Evolutionary conservation across 495 filamentous ascomycete species (phyloP), one percentile per base, ranked within the genome.

Genomic region (Evernia prunastri): DNA sequence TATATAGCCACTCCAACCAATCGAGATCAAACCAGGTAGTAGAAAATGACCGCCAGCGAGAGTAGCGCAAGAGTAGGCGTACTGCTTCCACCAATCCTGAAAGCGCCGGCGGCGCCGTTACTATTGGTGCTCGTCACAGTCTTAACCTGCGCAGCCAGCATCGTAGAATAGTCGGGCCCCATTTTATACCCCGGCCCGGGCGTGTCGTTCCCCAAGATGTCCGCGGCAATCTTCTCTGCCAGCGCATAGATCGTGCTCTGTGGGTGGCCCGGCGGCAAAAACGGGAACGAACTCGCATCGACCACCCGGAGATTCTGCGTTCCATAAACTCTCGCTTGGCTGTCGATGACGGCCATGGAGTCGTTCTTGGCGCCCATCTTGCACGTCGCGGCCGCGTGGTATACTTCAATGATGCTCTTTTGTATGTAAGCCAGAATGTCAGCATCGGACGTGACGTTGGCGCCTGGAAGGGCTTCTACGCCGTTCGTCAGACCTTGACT

Each of bases 211-310:
- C 36, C 63, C 64, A 35, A 17, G 12, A 66, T 64, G 33, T 66
- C 64, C 1, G 63, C 67, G n/a, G 75, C 75, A 60, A 77, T 76
- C 70, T 75, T 78, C 67, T 77, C 74, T 4, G 73, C 75, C 9
- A 79, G 59, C 17, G 70, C 75, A 61, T 72, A 80, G 4, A 80
- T 66, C 1, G 72, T 74, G 0, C 70, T 49, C 64, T 73, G 62
- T 3, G 81, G 81, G 59, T 82, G 79, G 0, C 77, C 78, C 0
- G 81, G 75, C 12, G 76, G 74, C 35, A 79, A 58, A 27, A 82
- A 72, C 1, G 83, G 80, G 64, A 82, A 83, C 7, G 75, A 67
- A 56, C 75, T 78, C 9, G 81, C 83, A 68, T 86, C 84, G 27
- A 86, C 82, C 2, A 79, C 74, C 25, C 76, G 54, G 49, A 79